phyloP scores from a whole-genome alignment of 129 eudicot species.

The Deinandra increscens region DNA sequence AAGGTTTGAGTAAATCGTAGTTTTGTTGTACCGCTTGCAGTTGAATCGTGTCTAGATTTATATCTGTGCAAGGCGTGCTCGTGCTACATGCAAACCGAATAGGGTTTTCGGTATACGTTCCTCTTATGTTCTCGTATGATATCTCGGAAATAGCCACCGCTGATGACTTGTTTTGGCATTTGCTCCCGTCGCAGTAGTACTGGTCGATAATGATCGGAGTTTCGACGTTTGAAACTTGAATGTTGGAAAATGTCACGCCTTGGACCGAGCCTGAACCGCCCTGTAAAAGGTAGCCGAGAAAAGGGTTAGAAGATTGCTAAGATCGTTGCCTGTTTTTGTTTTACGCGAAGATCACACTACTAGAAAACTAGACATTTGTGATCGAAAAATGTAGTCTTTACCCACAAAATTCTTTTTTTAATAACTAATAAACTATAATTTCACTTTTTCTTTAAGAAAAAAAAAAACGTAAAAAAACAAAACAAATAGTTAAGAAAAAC shows the following conservation, averaged over 20 bases:
- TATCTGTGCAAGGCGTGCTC: conserved; percentile 51
- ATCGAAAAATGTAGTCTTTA: no score
- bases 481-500: no score
- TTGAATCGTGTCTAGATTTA: conserved; percentile 49
- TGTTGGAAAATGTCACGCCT: conserved; percentile 59
- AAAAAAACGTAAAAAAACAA: no score
- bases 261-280: conserved; percentile 87
- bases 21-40: conserved; percentile 38
- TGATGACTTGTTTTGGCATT: conserved; percentile 56
- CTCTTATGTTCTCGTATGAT: conserved; percentile 55
- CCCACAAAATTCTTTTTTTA: no score
- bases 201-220: conserved; percentile 76
- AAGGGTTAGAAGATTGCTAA: not conserved
- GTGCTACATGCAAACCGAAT: conserved; percentile 68
- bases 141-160: conserved; percentile 59
- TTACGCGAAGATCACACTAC: no score
- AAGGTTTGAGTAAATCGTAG: conserved; percentile 30
- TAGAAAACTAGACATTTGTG: no score
- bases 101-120: conserved; percentile 59
- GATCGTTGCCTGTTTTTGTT: no score
- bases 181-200: conserved; percentile 56
- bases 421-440: no score
- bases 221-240: conserved; percentile 57
- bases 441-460: no score
- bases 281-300: conserved; percentile 22